Evolutionary conservation across 2,329 filamentous ascomycete species (phyloP), one percentile per base, ranked within the genome.

Genomic region (Pseudogymnoascus destructans): DNA sequence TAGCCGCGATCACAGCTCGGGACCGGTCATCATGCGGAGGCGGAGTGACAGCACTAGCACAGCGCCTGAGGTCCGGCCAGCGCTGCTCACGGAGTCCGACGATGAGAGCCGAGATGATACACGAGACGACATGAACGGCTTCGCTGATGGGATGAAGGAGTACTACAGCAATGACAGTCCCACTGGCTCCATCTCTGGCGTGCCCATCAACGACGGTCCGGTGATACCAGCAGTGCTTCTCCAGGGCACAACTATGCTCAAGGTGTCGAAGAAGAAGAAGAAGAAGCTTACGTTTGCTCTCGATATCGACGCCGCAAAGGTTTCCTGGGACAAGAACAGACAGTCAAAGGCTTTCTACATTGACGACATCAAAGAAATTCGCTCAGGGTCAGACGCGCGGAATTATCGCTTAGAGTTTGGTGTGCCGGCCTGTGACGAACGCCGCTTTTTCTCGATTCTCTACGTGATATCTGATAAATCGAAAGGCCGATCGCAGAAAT

Each of bases 301-400:
- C 21, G 89, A 97, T 66, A 79, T 86, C 21, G 86, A 92, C 66
- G 81, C 86, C 1, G 91, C 87, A 61, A 93, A 90, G 70, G 87
- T 98, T 21, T 86, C 80, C 23, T 97, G 92, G 92, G 87, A 95
- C 70, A 80, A 83, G 52, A 81, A 79, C 7, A 84, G 88, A 33
- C 84, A 87, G 0, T 81, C 83, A 21, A 97, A 96, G 70, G 84
- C 82, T 57, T 86, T 98, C 63, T 95, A 95, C 70, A 88, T 98
- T 62, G 93, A 98, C 67, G 90, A 97, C 69, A 92, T 98, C 66
- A 86, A 88, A 67, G 90, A 95, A 67, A 90, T 97, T 54, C 84
- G 91, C 62, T 82, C 85, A 32, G 90, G 89, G 15, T 80, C 80
- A 10, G 89, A 97, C 68, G 89, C 92, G 15, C 83, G 87, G 59